Conservation (phyloP, 176 grass and related monocot species). For the Lolium rigidum region DNA sequence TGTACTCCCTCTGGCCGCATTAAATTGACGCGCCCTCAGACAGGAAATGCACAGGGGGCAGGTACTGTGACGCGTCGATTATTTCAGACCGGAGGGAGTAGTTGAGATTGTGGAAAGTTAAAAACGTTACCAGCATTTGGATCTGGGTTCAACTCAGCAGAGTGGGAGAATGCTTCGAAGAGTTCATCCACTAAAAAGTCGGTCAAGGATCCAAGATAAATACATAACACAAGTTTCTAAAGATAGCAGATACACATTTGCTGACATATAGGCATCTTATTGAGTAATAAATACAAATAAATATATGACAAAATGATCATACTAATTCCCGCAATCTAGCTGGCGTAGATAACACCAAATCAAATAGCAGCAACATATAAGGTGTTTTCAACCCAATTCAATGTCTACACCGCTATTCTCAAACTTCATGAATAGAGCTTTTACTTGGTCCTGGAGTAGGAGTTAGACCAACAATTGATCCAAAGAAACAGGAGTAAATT, state of each 20-base stretch:
- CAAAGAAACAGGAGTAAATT: neutral
- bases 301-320: neutral
- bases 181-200: conserved; percentile 66
- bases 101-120: neutral
- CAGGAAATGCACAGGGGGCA: no score
- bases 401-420: neutral
- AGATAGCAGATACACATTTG: neutral
- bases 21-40: no score
- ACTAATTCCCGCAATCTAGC: neutral
- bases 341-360: neutral
- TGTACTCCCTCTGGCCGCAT: no score
- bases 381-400: neutral
- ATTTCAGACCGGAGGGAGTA: no score
- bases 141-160: conserved; percentile 86
- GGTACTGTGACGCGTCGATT: no score
- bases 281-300: conserved; percentile 2
- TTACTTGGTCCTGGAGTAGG: neutral
- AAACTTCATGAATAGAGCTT: neutral
- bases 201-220: conserved; percentile 47
- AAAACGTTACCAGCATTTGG: conserved; percentile 62
- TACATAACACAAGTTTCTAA: neutral
- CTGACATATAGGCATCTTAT: neutral
- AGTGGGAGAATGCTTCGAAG: conserved; percentile 79
- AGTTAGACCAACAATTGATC: neutral
- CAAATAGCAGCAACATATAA: neutral